Conservation (phyloP, 1,139 yeast genomes). For the Debaryomyces fabryi region DNA sequence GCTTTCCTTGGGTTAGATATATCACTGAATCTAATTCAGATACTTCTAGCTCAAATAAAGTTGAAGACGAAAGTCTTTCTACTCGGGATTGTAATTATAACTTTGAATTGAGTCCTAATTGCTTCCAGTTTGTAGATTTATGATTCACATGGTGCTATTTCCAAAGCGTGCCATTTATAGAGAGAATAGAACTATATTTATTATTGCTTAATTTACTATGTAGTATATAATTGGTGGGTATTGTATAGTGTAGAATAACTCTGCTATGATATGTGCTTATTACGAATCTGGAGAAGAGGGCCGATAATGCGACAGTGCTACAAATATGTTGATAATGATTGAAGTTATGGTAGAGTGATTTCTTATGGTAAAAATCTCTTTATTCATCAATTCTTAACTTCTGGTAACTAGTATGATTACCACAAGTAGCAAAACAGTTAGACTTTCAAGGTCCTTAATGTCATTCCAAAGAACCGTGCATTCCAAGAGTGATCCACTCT, state of each 20-base stretch:
- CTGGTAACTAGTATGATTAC: slow-evolving; percentile 12
- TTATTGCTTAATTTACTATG: background rate
- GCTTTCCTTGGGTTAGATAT: slow-evolving; percentile 53
- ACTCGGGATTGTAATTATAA: slow-evolving; percentile 26
- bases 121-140: slow-evolving; percentile 20
- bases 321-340: slow-evolving; percentile 1
- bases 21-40: slow-evolving; percentile 29
- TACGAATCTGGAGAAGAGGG: background rate
- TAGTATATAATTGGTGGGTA: background rate
- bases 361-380: background rate
- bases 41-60: background rate
- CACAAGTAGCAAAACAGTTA: slow-evolving; percentile 9
- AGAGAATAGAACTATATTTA: background rate
- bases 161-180: background rate
- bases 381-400: slow-evolving; percentile 8
- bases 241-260: background rate
- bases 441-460: background rate
- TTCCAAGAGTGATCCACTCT: slow-evolving; percentile 23
- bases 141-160: background rate
- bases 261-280: background rate
- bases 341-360: too few relatives aligned
- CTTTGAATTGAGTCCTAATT: slow-evolving; percentile 31
- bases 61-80: slow-evolving; percentile 1
- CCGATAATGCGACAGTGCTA: background rate
- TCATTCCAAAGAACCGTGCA: slow-evolving; percentile 9